Conservation (phyloP, 768 basidiomycete genomes). For the Lentinus tigrinus region DNA sequence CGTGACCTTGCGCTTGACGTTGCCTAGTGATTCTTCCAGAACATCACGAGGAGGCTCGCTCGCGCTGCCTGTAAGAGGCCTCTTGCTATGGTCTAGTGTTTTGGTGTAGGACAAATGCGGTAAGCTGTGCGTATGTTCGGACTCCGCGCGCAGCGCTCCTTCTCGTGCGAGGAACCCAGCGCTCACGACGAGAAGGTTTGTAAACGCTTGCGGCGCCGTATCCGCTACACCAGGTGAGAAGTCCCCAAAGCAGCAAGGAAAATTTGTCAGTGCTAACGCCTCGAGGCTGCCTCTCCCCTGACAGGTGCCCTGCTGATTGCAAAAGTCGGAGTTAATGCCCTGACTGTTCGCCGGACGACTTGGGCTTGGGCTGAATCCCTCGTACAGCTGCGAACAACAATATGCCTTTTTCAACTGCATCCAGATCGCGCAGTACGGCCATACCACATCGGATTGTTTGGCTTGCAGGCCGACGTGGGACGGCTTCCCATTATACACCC, state of each 20-base stretch:
- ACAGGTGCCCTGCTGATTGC: background rate
- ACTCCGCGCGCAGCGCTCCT: too few relatives aligned
- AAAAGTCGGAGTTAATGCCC: background rate
- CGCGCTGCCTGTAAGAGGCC: background rate
- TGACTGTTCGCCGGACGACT: background rate
- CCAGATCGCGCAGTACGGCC: background rate
- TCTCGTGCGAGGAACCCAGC: too few relatives aligned
- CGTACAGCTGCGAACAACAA: background rate
- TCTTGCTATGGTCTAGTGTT: too few relatives aligned
- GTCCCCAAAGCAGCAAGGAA: background rate
- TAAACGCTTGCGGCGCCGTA: background rate
- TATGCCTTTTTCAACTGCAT: background rate
- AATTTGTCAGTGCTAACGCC: background rate
- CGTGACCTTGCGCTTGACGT: background rate
- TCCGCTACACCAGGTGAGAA: background rate
- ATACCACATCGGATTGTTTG: background rate
- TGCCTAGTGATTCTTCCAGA: background rate
- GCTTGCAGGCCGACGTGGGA: background rate
- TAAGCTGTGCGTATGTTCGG: too few relatives aligned
- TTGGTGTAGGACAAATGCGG: too few relatives aligned
- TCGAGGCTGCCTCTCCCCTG: background rate
- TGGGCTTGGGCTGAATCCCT: background rate
- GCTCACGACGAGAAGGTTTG: too few relatives aligned
- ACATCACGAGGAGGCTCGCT: background rate
- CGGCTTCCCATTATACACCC: background rate